Percentiles rank a stretch among this genome's conserved stretches.
Evolutionary conservation across 2,329 filamentous ascomycete genomes (phyloP).

Genomic region (Aspergillus japonicus): DNA sequence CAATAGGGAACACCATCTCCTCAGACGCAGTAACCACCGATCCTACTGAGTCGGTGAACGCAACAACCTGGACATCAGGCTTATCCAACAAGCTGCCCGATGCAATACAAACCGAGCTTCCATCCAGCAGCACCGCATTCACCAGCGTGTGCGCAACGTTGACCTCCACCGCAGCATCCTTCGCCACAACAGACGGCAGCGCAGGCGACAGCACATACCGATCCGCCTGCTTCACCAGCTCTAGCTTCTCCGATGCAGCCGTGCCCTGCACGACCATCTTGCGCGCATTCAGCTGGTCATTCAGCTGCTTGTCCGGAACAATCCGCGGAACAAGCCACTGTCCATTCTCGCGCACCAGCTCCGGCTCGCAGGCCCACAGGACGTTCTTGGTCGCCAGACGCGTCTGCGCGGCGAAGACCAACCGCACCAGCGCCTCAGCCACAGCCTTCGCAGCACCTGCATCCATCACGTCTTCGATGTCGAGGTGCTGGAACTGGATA

Average conservation of each 20-base stretch:
- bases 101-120: background rate
- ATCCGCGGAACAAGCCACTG: conserved; percentile 21
- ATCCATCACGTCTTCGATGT: background rate
- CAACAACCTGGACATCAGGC: background rate
- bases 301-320: background rate
- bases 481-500: conserved; percentile 12
- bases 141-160: background rate
- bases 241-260: background rate
- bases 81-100: background rate
- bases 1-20: background rate
- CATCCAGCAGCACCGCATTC: background rate
- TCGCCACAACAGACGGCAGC: background rate
- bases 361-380: conserved; percentile 25
- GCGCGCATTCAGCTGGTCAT: conserved; percentile 11
- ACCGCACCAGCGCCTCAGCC: conserved; percentile 1
- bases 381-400: background rate
- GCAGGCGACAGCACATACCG: too few species aligned
- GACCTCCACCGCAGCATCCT: background rate
- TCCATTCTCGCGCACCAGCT: conserved; percentile 23
- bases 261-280: background rate
- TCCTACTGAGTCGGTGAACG: background rate
- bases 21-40: background rate
- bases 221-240: too few species aligned
- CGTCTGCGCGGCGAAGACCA: background rate
- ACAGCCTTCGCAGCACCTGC: background rate